Conservation (phyloP, 2,329 filamentous ascomycete genomes). For the Fusarium keratoplasticum region DNA sequence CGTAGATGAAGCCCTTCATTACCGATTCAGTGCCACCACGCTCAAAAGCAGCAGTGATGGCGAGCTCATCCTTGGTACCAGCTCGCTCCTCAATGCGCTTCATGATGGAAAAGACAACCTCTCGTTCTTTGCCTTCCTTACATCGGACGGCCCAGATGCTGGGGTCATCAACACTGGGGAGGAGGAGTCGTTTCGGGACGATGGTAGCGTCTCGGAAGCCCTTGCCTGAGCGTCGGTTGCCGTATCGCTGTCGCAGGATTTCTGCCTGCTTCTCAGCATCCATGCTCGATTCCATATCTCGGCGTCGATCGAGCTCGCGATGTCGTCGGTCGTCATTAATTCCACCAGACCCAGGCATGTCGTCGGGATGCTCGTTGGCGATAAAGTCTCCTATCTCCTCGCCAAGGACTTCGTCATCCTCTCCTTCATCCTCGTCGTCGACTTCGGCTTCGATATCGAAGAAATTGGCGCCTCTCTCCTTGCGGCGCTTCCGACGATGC, state of each 20-base stretch:
- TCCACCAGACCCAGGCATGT: conserved; percentile 82
- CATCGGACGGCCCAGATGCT: conserved; percentile 95
- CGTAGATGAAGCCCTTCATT: conserved; percentile 96
- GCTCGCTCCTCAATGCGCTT: conserved; percentile 87
- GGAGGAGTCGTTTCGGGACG: conserved; percentile 85
- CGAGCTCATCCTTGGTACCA: conserved; percentile 81
- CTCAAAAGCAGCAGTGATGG: conserved; percentile 92
- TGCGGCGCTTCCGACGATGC: conserved; percentile 84
- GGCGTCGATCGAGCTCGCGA: conserved; percentile 91
- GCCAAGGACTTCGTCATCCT: conserved; percentile 90
- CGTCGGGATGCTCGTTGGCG: conserved; percentile 90
- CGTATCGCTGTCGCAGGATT: conserved; percentile 87
- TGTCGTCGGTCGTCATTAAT: conserved; percentile 92
- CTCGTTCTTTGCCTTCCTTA: conserved; percentile 94
- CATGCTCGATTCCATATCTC: conserved; percentile 87
- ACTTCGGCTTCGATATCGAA: conserved; percentile 99
- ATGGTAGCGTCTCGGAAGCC: conserved; percentile 77
- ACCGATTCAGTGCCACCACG: conserved; percentile 79
- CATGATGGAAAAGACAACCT: conserved; percentile 88
- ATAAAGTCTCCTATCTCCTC: conserved; percentile 87
- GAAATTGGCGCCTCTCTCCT: conserved; percentile 83
- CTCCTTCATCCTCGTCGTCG: conserved; percentile 90
- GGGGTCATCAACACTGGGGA: conserved; percentile 94
- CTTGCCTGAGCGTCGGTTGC: conserved; percentile 76
- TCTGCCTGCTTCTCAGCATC: conserved; percentile 95